A percentile compares a stretch with the other conserved stretches of the same genome.
phyloP scores from a whole-genome alignment of 2,329 filamentous ascomycete species.

The Microcyclosporella mali region DNA sequence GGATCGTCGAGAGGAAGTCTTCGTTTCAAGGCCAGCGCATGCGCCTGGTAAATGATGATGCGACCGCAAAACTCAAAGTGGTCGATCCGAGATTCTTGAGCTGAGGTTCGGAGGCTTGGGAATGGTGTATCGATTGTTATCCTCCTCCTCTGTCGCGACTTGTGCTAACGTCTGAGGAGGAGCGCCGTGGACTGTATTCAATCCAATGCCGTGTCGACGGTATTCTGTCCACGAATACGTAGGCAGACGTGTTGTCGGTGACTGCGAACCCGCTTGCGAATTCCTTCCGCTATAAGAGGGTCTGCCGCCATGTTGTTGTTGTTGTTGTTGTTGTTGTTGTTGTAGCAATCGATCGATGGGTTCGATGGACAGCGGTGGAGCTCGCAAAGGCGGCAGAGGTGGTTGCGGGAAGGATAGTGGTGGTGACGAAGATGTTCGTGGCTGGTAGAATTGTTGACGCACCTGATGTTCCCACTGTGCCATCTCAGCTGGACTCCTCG shows the following conservation, averaged over 20 bases:
- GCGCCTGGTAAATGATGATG: no score
- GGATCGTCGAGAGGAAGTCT: no score
- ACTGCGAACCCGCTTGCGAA: neutral
- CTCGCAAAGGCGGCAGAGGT: neutral
- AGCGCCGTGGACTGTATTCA: no score
- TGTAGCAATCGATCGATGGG: neutral
- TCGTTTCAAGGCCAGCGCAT: no score
- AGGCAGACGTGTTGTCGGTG: neutral
- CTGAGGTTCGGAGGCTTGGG: no score
- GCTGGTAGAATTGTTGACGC: neutral
- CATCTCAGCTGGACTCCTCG: neutral
- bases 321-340: neutral
- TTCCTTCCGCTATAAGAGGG: neutral
- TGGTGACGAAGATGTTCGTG: neutral
- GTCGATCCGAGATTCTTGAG: no score
- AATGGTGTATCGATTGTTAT: no score
- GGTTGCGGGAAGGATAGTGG: neutral
- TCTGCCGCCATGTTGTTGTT: neutral
- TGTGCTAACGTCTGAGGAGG: no score
- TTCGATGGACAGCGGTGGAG: neutral
- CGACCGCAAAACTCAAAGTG: no score
- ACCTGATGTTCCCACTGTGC: neutral
- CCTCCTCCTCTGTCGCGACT: no score
- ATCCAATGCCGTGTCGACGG: neutral
- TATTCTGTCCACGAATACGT: slow-evolving; percentile 5